Evolutionary conservation across 116 monocot species (phyloP).

Genomic region (Iris pallida): DNA sequence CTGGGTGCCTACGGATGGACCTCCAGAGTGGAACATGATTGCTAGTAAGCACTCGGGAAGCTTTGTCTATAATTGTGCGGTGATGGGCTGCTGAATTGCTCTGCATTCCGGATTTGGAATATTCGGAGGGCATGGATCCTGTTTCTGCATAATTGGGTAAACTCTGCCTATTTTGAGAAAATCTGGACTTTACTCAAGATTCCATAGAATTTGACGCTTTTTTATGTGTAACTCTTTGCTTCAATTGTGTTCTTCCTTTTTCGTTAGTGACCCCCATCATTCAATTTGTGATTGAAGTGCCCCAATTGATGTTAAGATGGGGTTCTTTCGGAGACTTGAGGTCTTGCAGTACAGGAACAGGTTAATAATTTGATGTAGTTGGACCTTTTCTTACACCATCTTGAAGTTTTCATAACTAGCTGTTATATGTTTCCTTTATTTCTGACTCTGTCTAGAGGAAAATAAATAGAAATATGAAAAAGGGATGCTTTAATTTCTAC

Average conservation of each 20-base stretch:
- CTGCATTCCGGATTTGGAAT: conserved; percentile 10
- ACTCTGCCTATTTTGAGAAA: conserved; percentile 1
- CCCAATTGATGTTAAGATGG: conserved; percentile 12
- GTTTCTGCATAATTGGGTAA: conserved; percentile 5
- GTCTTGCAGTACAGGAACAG: conserved; percentile 13
- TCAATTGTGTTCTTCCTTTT: conserved; percentile 6
- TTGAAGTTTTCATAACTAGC: not conserved
- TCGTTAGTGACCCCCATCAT: not conserved
- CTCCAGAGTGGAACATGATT: conserved; percentile 44
- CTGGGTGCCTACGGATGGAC: conserved; percentile 29
- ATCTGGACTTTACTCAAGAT: conserved; percentile 14
- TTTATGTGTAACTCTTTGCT: conserved; percentile 4
- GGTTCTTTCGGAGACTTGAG: not conserved
- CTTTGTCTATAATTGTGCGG: conserved; percentile 72
- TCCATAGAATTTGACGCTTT: conserved; percentile 3
- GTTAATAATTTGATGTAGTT: conserved; percentile 17
- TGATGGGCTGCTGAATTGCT: conserved; percentile 59
- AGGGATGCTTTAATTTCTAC: too few species aligned
- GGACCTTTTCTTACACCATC: conserved; percentile 1
- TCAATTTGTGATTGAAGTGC: conserved; percentile 7
- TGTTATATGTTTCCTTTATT: not conserved
- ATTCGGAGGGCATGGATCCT: conserved; percentile 1
- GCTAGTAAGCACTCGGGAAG: conserved; percentile 51
- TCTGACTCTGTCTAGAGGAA: not conserved
- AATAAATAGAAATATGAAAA: not conserved